phyloP scores from a whole-genome alignment of 306 rosid genomes.

The Morella rubra region DNA sequence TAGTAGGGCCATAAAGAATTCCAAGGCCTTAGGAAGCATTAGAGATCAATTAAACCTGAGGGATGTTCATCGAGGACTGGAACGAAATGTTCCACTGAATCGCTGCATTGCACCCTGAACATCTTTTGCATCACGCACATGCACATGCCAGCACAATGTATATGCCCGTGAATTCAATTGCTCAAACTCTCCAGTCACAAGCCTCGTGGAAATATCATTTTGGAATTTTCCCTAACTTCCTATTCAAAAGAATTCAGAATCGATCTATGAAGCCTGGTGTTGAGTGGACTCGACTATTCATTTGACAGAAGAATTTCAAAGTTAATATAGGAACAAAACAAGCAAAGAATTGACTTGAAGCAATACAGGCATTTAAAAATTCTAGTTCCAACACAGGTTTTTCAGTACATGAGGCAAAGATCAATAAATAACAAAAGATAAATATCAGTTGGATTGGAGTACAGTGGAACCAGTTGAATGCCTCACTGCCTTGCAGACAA shows the following conservation, averaged over 20 bases:
- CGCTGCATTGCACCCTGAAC: background rate
- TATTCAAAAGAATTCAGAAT: background rate
- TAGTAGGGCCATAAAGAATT: background rate
- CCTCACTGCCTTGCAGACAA: background rate
- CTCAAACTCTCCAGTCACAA: background rate
- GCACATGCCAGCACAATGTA: background rate
- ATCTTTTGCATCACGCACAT: constrained; percentile 1
- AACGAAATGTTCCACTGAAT: background rate
- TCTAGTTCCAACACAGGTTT: background rate
- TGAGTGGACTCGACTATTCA: background rate
- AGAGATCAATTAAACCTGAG: background rate
- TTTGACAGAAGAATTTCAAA: background rate
- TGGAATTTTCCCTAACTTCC: background rate
- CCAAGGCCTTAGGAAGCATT: background rate
- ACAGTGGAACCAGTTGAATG: background rate
- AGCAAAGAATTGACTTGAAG: background rate
- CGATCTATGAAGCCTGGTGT: background rate
- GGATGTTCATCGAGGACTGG: background rate
- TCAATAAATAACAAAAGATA: background rate
- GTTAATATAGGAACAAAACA: background rate
- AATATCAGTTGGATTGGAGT: background rate
- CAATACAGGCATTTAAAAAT: background rate
- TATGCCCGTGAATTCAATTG: background rate
- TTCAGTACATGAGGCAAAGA: background rate
- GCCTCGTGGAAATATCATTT: background rate